phyloP scores from a whole-genome alignment of 495 filamentous ascomycete genomes.

The Hyaloscypha variabilis region DNA sequence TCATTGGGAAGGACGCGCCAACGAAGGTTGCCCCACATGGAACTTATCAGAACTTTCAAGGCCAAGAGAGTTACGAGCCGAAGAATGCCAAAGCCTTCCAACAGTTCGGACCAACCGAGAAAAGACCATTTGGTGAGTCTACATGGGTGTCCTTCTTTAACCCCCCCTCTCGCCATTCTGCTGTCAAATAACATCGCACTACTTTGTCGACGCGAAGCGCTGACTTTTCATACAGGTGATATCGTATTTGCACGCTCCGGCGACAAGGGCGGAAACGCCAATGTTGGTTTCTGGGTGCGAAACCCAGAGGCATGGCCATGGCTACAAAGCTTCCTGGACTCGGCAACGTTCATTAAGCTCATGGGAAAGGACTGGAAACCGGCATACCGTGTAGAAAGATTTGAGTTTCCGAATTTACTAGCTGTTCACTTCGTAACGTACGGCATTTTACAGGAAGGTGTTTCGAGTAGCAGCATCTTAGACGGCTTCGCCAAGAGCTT shows the following conservation, averaged over 20 bases:
- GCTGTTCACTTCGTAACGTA: slow-evolving; percentile 40
- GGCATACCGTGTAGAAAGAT: slow-evolving; percentile 34
- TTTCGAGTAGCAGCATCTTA: slow-evolving; percentile 31
- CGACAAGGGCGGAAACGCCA: slow-evolving; percentile 40
- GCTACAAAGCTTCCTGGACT: slow-evolving; percentile 34
- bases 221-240: slow-evolving; percentile 26
- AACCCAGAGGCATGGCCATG: slow-evolving; percentile 35
- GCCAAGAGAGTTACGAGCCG: not conserved
- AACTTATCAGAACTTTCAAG: not conserved
- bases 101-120: not conserved
- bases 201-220: not conserved
- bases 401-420: slow-evolving; percentile 32
- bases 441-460: slow-evolving; percentile 34
- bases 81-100: not conserved
- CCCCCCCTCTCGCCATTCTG: not conserved
- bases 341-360: slow-evolving; percentile 30
- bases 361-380: slow-evolving; percentile 34
- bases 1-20: not conserved
- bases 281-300: slow-evolving; percentile 37
- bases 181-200: not conserved
- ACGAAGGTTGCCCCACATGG: not conserved
- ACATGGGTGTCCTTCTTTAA: not conserved
- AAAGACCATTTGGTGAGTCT: not conserved
- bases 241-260: slow-evolving; percentile 37
- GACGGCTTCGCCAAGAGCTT: slow-evolving; percentile 39